Conservation (phyloP, 2,329 filamentous ascomycete genomes). For the Xylaria sp. region DNA sequence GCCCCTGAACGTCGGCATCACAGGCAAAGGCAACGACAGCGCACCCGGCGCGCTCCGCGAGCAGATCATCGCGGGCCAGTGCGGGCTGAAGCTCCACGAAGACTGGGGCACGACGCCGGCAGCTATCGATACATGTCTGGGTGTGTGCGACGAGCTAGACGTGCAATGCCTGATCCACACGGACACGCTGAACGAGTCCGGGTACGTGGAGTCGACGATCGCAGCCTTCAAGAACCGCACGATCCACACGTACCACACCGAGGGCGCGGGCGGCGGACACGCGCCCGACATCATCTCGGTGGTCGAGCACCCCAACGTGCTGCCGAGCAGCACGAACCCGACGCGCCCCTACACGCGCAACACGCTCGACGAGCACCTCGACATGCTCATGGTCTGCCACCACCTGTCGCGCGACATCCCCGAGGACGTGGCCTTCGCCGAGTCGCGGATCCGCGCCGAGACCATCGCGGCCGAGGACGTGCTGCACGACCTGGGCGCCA, state of each 20-base stretch:
- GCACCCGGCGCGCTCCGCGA: constrained; percentile 76
- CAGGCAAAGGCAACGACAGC: constrained; percentile 92
- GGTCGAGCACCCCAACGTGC: constrained; percentile 86
- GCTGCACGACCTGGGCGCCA: constrained; percentile 91
- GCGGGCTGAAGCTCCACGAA: constrained; percentile 93
- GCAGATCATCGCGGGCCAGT: constrained; percentile 83
- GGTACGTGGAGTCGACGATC: constrained; percentile 94
- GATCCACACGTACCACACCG: constrained; percentile 97
- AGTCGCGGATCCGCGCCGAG: constrained; percentile 92
- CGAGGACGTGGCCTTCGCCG: constrained; percentile 94
- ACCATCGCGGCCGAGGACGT: constrained; percentile 98
- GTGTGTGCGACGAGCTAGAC: constrained; percentile 89
- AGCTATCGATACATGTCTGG: constrained; percentile 87
- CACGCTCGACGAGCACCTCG: constrained; percentile 94
- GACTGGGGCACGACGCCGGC: constrained; percentile 95
- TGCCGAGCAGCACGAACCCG: constrained; percentile 91
- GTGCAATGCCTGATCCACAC: constrained; percentile 96
- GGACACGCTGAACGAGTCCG: constrained; percentile 94
- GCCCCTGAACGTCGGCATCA: constrained; percentile 89
- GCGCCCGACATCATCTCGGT: constrained; percentile 96
- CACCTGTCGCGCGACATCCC: constrained; percentile 92
- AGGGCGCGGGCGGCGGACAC: constrained; percentile 93
- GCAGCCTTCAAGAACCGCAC: constrained; percentile 85
- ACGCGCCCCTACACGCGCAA: constrained; percentile 91
- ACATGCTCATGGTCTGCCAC: constrained; percentile 99